Conservation (phyloP, 441 rosid genomes). For the Brassica balearica region DNA sequence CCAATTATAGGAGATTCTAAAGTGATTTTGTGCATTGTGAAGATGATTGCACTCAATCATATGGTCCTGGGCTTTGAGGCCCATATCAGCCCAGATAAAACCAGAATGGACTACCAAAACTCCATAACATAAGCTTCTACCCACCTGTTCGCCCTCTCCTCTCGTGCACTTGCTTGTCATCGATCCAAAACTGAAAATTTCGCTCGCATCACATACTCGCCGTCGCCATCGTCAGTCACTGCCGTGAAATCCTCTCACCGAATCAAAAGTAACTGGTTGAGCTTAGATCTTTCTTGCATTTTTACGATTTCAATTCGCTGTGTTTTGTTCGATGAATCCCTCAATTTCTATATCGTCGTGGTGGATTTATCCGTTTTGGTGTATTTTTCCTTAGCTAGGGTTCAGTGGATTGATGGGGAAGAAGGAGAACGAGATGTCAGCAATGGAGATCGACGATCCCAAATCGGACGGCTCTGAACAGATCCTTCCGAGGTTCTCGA, state of each 20-base stretch:
- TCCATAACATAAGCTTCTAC: not conserved
- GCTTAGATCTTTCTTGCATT: not conserved
- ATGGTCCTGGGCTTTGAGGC: not conserved
- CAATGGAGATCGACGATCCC: constrained; percentile 80
- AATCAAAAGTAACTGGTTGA: constrained; percentile 13
- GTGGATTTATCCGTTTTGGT: not conserved
- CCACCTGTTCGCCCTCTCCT: constrained; percentile 1
- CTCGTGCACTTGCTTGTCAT: constrained; percentile 6
- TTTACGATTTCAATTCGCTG: not conserved
- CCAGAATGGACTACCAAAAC: not conserved
- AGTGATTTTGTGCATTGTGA: not conserved
- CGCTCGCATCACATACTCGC: constrained; percentile 15
- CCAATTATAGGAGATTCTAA: too few species aligned
- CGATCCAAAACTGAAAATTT: constrained; percentile 27
- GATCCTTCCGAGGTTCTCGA: constrained; percentile 74
- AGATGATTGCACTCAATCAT: not conserved
- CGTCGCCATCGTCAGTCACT: constrained; percentile 1
- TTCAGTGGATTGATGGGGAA: constrained; percentile 29
- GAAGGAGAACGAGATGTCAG: constrained; percentile 29
- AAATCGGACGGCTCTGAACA: constrained; percentile 61
- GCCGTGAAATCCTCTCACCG: not conserved
- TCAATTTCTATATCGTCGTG: constrained; percentile 11
- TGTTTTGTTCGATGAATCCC: not conserved
- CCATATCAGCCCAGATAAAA: not conserved
- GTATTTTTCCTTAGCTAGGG: not conserved